Evolutionary conservation across 169 alveolate species (phyloP).

Genomic region (Condylostoma magnum): DNA sequence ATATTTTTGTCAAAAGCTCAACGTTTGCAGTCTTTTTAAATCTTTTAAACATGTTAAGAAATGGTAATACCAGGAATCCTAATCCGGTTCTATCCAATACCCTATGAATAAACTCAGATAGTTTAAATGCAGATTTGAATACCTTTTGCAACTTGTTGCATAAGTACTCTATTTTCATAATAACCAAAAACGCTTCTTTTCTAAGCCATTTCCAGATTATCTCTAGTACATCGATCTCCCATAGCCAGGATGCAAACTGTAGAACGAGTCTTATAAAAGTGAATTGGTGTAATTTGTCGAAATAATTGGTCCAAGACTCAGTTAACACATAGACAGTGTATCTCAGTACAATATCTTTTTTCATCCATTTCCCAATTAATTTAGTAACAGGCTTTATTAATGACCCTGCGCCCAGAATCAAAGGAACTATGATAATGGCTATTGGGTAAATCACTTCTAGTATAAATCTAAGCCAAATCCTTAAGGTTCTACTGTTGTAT

Average conservation of each 20-base stretch:
- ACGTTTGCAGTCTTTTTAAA: background rate
- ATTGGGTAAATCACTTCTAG: slow-evolving; percentile 17
- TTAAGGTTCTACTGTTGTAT: background rate
- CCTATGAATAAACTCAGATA: background rate
- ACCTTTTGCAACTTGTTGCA: background rate
- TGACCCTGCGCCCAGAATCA: background rate
- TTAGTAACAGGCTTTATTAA: background rate
- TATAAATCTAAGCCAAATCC: background rate
- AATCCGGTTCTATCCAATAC: background rate
- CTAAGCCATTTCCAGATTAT: slow-evolving; percentile 13
- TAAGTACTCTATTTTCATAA: slow-evolving; percentile 32
- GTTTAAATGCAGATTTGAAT: background rate
- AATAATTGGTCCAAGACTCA: background rate
- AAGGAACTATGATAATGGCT: background rate
- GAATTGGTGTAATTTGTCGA: background rate
- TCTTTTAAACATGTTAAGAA: background rate
- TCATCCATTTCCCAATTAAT: background rate
- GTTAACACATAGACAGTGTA: background rate
- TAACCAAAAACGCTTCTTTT: slow-evolving; percentile 18
- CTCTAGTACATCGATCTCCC: background rate
- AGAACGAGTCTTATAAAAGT: background rate
- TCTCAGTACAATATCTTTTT: slow-evolving; percentile 10
- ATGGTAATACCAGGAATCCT: background rate
- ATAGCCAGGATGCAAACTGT: background rate
- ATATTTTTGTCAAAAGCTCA: background rate